phyloP scores from a whole-genome alignment of 1,284 basidiomycete species.

The Mycosarcoma maydis region DNA sequence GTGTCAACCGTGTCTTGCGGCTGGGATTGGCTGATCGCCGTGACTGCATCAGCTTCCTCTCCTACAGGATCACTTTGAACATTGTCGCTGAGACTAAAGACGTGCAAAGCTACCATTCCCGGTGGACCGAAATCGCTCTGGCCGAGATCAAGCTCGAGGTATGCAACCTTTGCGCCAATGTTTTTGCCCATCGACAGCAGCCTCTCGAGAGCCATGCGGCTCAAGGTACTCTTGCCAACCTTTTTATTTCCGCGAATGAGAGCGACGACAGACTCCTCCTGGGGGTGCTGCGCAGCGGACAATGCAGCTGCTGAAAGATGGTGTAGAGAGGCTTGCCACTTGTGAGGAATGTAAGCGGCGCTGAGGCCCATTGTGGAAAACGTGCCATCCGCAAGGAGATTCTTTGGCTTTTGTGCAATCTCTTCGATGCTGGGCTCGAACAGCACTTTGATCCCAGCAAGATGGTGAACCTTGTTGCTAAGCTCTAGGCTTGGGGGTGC shows the following conservation, averaged over 20 bases:
- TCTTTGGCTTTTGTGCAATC: slow-evolving; percentile 10
- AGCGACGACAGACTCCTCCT: slow-evolving; percentile 60
- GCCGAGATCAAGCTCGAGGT: slow-evolving; percentile 89
- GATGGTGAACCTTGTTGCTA: slow-evolving; percentile 13
- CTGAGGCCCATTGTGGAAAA: slow-evolving; percentile 25
- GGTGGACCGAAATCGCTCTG: slow-evolving; percentile 93
- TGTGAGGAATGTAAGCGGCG: slow-evolving; percentile 40
- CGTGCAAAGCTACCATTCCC: slow-evolving; percentile 82
- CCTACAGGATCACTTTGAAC: neutral
- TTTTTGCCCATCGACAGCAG: slow-evolving; percentile 72
- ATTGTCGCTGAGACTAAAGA: slow-evolving; percentile 69
- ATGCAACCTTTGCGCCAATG: slow-evolving; percentile 76
- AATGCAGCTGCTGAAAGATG: slow-evolving; percentile 11
- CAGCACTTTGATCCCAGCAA: slow-evolving; percentile 29
- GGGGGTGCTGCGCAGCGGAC: slow-evolving; percentile 26
- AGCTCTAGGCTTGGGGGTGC: slow-evolving; percentile 27
- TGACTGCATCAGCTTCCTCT: neutral
- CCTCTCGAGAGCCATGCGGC: slow-evolving; percentile 78
- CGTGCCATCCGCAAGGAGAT: slow-evolving; percentile 3
- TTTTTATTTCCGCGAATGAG: slow-evolving; percentile 86
- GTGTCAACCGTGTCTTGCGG: neutral
- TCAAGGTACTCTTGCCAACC: slow-evolving; percentile 88
- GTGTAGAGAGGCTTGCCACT: slow-evolving; percentile 27
- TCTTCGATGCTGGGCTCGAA: slow-evolving; percentile 16
- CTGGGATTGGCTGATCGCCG: neutral